phyloP scores from a whole-genome alignment of 1,139 yeast species.

The Geotrichum bryndzae region DNA sequence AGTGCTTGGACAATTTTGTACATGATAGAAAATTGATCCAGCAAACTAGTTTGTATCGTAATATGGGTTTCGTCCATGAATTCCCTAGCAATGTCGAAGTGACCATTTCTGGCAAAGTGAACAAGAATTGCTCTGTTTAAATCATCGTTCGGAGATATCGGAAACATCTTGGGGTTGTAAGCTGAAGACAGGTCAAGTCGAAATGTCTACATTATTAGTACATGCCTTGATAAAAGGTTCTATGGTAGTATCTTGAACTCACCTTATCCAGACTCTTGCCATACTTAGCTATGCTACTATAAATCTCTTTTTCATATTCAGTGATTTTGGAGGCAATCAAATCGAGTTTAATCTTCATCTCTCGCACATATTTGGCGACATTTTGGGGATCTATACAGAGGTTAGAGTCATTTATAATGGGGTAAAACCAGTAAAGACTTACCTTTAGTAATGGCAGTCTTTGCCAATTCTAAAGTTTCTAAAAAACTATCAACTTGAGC shows the following conservation, averaged over 20 bases:
- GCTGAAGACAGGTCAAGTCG: conserved; percentile 28
- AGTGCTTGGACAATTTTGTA: conserved; percentile 35
- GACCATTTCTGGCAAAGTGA: conserved; percentile 43
- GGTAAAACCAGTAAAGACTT: neutral
- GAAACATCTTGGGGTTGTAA: conserved; percentile 31
- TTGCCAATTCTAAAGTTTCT: conserved; percentile 27
- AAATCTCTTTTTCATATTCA: conserved; percentile 31
- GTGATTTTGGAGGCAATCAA: conserved; percentile 18
- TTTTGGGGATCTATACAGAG: conserved; percentile 19
- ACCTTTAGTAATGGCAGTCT: conserved; percentile 21
- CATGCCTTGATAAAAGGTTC: conserved; percentile 26
- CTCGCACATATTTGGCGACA: conserved; percentile 6
- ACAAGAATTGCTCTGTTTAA: conserved; percentile 40
- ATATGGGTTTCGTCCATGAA: conserved; percentile 35
- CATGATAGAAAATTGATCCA: conserved; percentile 36
- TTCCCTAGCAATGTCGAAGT: conserved; percentile 36
- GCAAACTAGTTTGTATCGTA: conserved; percentile 29
- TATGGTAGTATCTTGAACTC: neutral
- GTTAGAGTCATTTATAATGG: neutral
- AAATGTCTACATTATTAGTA: conserved; percentile 24
- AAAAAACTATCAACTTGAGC: conserved; percentile 31
- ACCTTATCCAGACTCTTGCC: conserved; percentile 35
- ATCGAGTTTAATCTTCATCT: conserved; percentile 13
- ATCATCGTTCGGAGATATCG: conserved; percentile 22
- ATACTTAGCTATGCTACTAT: conserved; percentile 31